A percentile compares a stretch with the other conserved stretches of the same genome.
Conservation (phyloP, 78 protist genomes). For the Tieghemostelium lacteum region DNA sequence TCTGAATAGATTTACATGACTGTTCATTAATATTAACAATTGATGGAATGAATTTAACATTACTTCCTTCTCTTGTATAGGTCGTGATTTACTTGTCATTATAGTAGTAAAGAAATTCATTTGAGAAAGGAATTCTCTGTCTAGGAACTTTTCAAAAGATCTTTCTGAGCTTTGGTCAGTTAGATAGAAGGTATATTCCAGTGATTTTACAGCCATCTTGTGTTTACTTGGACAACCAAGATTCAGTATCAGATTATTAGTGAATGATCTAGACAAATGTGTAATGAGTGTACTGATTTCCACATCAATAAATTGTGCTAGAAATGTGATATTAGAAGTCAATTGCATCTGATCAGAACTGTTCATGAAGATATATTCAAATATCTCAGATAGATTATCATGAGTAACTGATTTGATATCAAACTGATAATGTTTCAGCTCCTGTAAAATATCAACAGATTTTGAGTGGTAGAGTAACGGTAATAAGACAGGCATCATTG, state of each 20-base stretch:
- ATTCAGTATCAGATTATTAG: not conserved
- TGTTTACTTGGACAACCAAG: not conserved
- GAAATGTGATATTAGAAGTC: not conserved
- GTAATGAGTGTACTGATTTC: not conserved
- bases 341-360: not conserved
- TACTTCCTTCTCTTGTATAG: constrained; percentile 7
- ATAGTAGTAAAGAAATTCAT: constrained; percentile 48
- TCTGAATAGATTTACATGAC: constrained; percentile 14
- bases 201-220: constrained; percentile 19
- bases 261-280: not conserved
- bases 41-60: constrained; percentile 15
- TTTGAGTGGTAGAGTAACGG: constrained; percentile 14
- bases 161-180: not conserved
- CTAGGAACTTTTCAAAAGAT: constrained; percentile 4
- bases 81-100: constrained; percentile 17
- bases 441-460: not conserved
- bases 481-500: not conserved
- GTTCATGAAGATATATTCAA: constrained; percentile 33
- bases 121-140: constrained; percentile 31
- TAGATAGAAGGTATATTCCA: not conserved
- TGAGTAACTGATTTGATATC: not conserved
- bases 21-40: constrained; percentile 2
- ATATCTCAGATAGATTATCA: not conserved
- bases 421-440: not conserved
- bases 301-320: not conserved